Conservation (phyloP, 306 rosid genomes). For the Cicer cuneatum region DNA sequence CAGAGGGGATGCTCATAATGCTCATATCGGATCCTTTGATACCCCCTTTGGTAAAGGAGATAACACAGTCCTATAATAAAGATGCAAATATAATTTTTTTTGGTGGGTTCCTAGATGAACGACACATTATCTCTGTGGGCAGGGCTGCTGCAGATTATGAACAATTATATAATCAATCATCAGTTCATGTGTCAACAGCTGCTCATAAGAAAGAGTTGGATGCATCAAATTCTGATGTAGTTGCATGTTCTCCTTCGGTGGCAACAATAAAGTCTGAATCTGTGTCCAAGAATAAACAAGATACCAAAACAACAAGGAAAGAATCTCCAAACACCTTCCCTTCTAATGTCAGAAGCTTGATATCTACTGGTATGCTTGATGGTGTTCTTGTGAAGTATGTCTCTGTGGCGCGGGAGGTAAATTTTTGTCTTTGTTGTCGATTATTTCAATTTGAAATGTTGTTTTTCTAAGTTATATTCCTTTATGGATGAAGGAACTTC, state of each 20-base stretch:
- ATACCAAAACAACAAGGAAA: conserved; percentile 62
- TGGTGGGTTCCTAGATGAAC: conserved; percentile 71
- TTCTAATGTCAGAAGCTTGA: conserved; percentile 80
- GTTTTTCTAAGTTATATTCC: conserved; percentile 31
- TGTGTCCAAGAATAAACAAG: conserved; percentile 62
- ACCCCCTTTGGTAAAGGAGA: conserved; percentile 55
- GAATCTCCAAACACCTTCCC: conserved; percentile 92
- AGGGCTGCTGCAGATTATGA: conserved; percentile 59
- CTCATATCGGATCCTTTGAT: conserved; percentile 52
- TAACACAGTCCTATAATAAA: conserved; percentile 51
- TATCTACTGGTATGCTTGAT: conserved; percentile 84
- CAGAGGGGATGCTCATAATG: conserved; percentile 59
- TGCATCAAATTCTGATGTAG: conserved; percentile 54
- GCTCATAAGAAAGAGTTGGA: conserved; percentile 55
- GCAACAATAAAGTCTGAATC: conserved; percentile 58
- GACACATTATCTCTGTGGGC: conserved; percentile 59
- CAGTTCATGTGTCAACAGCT: conserved; percentile 59
- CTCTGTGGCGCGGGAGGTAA: conserved; percentile 78
- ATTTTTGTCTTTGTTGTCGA: conserved; percentile 39
- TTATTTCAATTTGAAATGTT: conserved; percentile 35
- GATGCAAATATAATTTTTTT: conserved; percentile 62
- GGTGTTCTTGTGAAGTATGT: conserved; percentile 89
- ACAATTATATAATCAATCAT: conserved; percentile 62
- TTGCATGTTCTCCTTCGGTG: conserved; percentile 45
- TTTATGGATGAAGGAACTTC: conserved; percentile 70